Evolutionary conservation across 768 basidiomycete species (phyloP).

Genomic region (Sporobolomyces phaffii): DNA sequence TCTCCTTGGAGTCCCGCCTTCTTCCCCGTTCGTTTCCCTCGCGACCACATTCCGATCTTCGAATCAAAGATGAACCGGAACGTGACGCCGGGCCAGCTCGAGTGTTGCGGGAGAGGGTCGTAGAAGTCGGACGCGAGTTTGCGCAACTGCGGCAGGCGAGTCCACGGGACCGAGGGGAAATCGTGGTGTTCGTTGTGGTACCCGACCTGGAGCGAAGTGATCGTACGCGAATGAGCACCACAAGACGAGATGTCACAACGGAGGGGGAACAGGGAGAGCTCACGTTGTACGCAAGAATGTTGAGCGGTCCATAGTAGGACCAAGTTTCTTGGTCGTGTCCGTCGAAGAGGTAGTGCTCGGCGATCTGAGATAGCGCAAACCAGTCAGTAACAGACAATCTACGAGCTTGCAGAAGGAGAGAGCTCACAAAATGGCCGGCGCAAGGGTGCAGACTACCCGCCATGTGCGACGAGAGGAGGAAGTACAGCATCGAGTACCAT

Average conservation of each 20-base stretch:
- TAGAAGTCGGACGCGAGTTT: slow-evolving; percentile 87
- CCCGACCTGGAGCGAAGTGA: slow-evolving; percentile 64
- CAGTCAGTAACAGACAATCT: not conserved
- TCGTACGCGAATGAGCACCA: slow-evolving; percentile 12
- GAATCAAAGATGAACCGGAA: slow-evolving; percentile 74
- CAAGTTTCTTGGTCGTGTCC: slow-evolving; percentile 90
- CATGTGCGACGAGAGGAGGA: slow-evolving; percentile 85
- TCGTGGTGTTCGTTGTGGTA: slow-evolving; percentile 99
- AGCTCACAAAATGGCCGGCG: slow-evolving; percentile 71
- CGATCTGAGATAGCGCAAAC: slow-evolving; percentile 52
- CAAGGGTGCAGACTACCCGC: slow-evolving; percentile 93
- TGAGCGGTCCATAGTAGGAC: slow-evolving; percentile 89
- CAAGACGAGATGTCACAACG: not conserved
- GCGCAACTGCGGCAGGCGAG: slow-evolving; percentile 73
- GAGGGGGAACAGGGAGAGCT: slow-evolving; percentile 43
- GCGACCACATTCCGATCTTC: slow-evolving; percentile 29
- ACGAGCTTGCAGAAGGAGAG: not conserved
- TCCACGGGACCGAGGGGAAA: slow-evolving; percentile 95
- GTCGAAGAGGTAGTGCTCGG: slow-evolving; percentile 88
- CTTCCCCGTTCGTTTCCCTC: slow-evolving; percentile 17
- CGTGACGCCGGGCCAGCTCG: slow-evolving; percentile 90
- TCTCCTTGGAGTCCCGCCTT: not conserved
- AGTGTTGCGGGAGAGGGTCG: slow-evolving; percentile 75
- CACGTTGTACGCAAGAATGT: slow-evolving; percentile 87
- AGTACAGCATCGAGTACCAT: slow-evolving; percentile 60